Percentiles rank a stretch among this genome's conserved stretches.
phyloP scores from a whole-genome alignment of 306 rosid species.

The Dryas octopetala region DNA sequence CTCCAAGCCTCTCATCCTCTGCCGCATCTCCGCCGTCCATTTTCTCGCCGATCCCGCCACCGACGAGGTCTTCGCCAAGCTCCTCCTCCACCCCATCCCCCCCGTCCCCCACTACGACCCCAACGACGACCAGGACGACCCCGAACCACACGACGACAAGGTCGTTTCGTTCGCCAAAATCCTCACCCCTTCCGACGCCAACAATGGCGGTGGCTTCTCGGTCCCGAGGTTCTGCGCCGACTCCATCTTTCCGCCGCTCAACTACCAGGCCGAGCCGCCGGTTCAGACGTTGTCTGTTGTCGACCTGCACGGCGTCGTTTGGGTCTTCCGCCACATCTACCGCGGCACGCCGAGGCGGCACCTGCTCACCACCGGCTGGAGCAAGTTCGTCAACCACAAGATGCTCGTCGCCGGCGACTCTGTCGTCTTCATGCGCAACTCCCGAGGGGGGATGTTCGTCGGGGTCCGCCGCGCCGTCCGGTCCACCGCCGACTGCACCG shows the following conservation, averaged over 20 bases:
- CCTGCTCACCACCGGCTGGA: constrained; percentile 89
- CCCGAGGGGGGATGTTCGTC: constrained; percentile 37
- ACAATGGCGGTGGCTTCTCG: constrained; percentile 83
- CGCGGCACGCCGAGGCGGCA: constrained; percentile 79
- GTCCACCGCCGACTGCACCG: not conserved
- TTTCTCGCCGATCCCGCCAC: constrained; percentile 52
- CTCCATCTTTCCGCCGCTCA: constrained; percentile 59
- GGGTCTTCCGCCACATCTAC: constrained; percentile 72
- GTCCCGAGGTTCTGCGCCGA: constrained; percentile 81
- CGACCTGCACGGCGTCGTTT: constrained; percentile 57
- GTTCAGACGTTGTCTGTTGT: constrained; percentile 52
- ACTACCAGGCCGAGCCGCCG: constrained; percentile 57
- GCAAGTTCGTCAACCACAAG: constrained; percentile 69
- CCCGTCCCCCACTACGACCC: not conserved
- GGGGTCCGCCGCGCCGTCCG: constrained; percentile 62
- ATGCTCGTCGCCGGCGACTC: constrained; percentile 72
- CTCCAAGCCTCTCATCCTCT: constrained; percentile 39
- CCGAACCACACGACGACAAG: constrained; percentile 17
- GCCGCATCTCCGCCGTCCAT: constrained; percentile 32
- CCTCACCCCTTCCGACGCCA: constrained; percentile 76
- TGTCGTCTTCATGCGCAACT: constrained; percentile 55
- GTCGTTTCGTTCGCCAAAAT: constrained; percentile 53
- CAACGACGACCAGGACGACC: not conserved
- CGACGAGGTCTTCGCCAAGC: constrained; percentile 65
- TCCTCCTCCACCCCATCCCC: constrained; percentile 45